Percentiles rank a stretch among this genome's conserved stretches.
Conservation (phyloP, 805 yeast genomes). For the Isabelozyma heimii region DNA sequence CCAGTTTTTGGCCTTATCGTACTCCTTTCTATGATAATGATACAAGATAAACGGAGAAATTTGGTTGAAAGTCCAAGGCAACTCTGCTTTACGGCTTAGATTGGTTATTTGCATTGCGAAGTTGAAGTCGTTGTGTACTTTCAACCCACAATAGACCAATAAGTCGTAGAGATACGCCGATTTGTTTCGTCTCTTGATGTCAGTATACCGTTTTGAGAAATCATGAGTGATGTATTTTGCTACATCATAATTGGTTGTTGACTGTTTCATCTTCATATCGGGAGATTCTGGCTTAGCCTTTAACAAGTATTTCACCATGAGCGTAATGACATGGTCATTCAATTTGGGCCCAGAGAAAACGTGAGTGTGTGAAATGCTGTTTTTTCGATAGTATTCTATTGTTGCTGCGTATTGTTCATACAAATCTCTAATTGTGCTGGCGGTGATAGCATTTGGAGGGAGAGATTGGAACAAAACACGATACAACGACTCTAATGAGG, state of each 20-base stretch:
- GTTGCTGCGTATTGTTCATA: constrained; percentile 18
- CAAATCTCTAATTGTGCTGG: constrained; percentile 5
- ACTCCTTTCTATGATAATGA: constrained; percentile 30
- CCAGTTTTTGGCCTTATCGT: constrained; percentile 34
- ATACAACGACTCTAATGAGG: background rate
- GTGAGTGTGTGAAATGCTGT: background rate
- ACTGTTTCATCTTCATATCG: constrained; percentile 9
- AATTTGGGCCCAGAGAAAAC: constrained; percentile 10
- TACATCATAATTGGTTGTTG: constrained; percentile 12
- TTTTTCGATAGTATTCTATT: background rate
- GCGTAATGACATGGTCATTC: constrained; percentile 15
- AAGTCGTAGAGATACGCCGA: constrained; percentile 26
- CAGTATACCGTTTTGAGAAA: constrained; percentile 14
- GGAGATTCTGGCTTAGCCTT: constrained; percentile 14
- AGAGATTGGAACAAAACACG: background rate
- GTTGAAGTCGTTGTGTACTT: constrained; percentile 28
- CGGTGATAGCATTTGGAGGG: background rate
- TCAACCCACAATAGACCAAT: constrained; percentile 27
- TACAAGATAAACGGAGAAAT: constrained; percentile 35
- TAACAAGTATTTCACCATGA: constrained; percentile 24
- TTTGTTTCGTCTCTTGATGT: constrained; percentile 10
- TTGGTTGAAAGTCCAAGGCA: constrained; percentile 40
- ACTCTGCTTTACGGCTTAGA: constrained; percentile 17
- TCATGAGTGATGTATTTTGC: constrained; percentile 26
- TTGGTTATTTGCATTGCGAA: constrained; percentile 32